phyloP scores from a whole-genome alignment of 2,329 filamentous ascomycete species.

The Penicillium sp. region DNA sequence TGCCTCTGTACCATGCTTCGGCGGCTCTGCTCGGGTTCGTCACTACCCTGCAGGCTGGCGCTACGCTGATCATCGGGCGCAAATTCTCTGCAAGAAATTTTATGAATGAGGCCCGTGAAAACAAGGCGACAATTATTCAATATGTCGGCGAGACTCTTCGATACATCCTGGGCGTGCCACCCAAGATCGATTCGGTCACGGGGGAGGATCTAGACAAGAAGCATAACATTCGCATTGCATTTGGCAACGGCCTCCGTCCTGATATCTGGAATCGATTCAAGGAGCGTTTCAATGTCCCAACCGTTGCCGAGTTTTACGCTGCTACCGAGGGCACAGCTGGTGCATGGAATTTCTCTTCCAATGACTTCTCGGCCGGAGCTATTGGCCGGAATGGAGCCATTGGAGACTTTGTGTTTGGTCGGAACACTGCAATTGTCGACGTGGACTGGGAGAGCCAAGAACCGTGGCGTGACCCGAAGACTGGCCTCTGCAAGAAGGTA shows the following conservation, averaged over 20 bases:
- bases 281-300: slow-evolving; percentile 72
- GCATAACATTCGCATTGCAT: slow-evolving; percentile 71
- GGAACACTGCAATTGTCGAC: slow-evolving; percentile 31
- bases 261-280: slow-evolving; percentile 86
- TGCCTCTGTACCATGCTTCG: slow-evolving; percentile 87
- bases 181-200: slow-evolving; percentile 62
- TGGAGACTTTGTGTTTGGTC: not conserved
- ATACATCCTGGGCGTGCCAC: slow-evolving; percentile 69
- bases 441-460: slow-evolving; percentile 70
- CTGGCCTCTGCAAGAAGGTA: slow-evolving; percentile 66
- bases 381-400: slow-evolving; percentile 3
- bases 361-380: slow-evolving; percentile 59
- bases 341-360: slow-evolving; percentile 71
- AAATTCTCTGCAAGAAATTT: slow-evolving; percentile 77
- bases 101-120: slow-evolving; percentile 72
- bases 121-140: slow-evolving; percentile 73
- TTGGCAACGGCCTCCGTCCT: slow-evolving; percentile 82
- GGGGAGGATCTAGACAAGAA: slow-evolving; percentile 69
- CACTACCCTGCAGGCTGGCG: slow-evolving; percentile 59
- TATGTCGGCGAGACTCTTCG: slow-evolving; percentile 88
- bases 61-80: slow-evolving; percentile 69
- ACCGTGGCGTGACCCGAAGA: slow-evolving; percentile 66
- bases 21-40: slow-evolving; percentile 70
- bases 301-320: slow-evolving; percentile 78
- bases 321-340: slow-evolving; percentile 71